A percentile compares a stretch with the other conserved stretches of the same genome.
Evolutionary conservation across 1,284 basidiomycete genomes (phyloP).

Genomic region (Hymenochaete sp.): DNA sequence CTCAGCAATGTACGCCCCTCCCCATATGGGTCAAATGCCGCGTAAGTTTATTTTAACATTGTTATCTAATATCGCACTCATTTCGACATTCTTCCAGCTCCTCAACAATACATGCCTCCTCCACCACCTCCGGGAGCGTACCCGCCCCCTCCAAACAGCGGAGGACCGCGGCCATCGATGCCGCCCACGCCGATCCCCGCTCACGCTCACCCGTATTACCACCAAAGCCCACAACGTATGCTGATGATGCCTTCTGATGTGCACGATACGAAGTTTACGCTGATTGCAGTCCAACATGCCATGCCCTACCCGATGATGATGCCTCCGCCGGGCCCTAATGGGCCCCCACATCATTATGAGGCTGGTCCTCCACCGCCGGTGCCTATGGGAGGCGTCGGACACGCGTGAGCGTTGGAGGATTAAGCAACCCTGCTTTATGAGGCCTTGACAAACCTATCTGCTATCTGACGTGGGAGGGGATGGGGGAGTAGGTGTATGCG

Average conservation of each 20-base stretch:
- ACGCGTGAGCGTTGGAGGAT: slow-evolving; percentile 31
- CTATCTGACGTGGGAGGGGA: no score
- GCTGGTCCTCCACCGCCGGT: slow-evolving; percentile 58
- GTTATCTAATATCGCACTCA: background rate
- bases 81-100: slow-evolving; percentile 31
- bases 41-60: slow-evolving; percentile 39
- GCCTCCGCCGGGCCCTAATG: slow-evolving; percentile 57
- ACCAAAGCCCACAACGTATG: slow-evolving; percentile 78
- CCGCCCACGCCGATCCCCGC: slow-evolving; percentile 77
- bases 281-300: slow-evolving; percentile 62
- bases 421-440: background rate
- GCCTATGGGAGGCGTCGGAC: slow-evolving; percentile 56
- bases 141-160: slow-evolving; percentile 65
- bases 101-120: slow-evolving; percentile 62
- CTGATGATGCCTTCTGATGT: slow-evolving; percentile 24
- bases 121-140: slow-evolving; percentile 50
- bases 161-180: slow-evolving; percentile 70
- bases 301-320: slow-evolving; percentile 83
- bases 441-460: no score
- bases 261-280: slow-evolving; percentile 24
- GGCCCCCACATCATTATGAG: slow-evolving; percentile 64
- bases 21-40: slow-evolving; percentile 75
- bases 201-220: slow-evolving; percentile 77
- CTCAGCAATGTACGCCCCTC: slow-evolving; percentile 69
- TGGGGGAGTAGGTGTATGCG: background rate